Base-by-base conservation (phyloP, 768 basidiomycete genomes). In the Lentinus tigrinus region DNA sequence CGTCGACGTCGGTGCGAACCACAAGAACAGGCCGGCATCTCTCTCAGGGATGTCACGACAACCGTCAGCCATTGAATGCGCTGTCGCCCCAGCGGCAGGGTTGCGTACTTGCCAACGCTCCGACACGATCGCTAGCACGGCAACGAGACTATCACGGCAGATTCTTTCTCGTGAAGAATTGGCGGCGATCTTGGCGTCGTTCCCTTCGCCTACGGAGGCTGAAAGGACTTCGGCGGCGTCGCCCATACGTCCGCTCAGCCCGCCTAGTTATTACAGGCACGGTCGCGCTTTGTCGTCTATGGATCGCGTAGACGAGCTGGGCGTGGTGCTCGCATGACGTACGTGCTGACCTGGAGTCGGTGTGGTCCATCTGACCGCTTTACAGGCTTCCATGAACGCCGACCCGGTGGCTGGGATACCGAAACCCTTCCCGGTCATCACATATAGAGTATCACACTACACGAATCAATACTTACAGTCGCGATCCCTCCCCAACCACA, bases 161-260 rank as follows among this genome's bases (percentile, higher is more conserved):
- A 61, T 61, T 38, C 34, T 61, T 40, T 48, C 60, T 23, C 23
- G 47, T 9, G 60, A 53, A 47, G 60, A 61, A 52, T 55, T 61
- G 17, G 56, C 51, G 31, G 51, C 37, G 26, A 61, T 61, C 40
- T 39, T 61, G 5, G 38, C 37, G n/a, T 39, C 38, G 16, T 54
- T 56, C 55, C 59, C 59, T 2, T 24, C 17, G 5, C 55, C 55
- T 2, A 27, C n/a, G 6, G 42, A 17, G 42, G 14, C 19, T 14
- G 21, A 19, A 8, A 13, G 21, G 7, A 19, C 21, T 3, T 13
- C 43, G 21, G 43, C 21, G 4, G 7, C 23, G 21, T 9, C 21
- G 11, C 43, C 43, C 43, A 23, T 46, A 5, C 6, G 43, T 7
- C 46, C 44, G 34, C 21, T 61, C 23, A 57, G 55, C 28, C 60